Conservation (phyloP, 2,329 filamentous ascomycete species). For the Verticillium nubilum region DNA sequence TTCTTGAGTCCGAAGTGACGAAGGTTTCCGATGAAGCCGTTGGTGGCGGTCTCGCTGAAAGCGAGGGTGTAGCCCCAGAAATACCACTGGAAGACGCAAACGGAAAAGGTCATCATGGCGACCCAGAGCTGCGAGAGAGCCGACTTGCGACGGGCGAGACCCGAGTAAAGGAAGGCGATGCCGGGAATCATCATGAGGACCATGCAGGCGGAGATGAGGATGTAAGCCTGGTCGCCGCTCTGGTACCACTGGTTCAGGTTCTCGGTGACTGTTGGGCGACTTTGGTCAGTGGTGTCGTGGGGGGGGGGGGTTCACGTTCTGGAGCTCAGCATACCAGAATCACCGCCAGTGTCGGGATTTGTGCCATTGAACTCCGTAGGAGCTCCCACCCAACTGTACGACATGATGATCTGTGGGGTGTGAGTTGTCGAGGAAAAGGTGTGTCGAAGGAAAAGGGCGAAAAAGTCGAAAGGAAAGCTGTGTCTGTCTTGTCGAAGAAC, state of each 20-base stretch:
- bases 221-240: conserved; percentile 89
- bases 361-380: conserved; percentile 60
- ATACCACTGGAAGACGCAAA: conserved; percentile 97
- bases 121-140: conserved; percentile 97
- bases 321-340: conserved; percentile 61
- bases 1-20: conserved; percentile 85
- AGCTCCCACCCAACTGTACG: conserved; percentile 53
- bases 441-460: background rate
- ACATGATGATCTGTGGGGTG: conserved; percentile 37
- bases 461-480: background rate
- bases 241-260: conserved; percentile 97
- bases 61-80: conserved; percentile 98
- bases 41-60: conserved; percentile 76
- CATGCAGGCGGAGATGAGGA: conserved; percentile 84
- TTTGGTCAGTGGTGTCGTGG: background rate
- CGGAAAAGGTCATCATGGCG: conserved; percentile 86
- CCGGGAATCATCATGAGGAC: conserved; percentile 95
- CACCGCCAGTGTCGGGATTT: conserved; percentile 60
- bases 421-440: background rate
- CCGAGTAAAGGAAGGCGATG: conserved; percentile 95
- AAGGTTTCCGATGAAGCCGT: conserved; percentile 87
- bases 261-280: conserved; percentile 53
- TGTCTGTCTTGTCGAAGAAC: background rate
- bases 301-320: background rate
- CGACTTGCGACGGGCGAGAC: conserved; percentile 94